A percentile compares a stretch with the other conserved stretches of the same genome.
Conservation (phyloP, 78 protist species). For the Goniomonas avonlea region DNA sequence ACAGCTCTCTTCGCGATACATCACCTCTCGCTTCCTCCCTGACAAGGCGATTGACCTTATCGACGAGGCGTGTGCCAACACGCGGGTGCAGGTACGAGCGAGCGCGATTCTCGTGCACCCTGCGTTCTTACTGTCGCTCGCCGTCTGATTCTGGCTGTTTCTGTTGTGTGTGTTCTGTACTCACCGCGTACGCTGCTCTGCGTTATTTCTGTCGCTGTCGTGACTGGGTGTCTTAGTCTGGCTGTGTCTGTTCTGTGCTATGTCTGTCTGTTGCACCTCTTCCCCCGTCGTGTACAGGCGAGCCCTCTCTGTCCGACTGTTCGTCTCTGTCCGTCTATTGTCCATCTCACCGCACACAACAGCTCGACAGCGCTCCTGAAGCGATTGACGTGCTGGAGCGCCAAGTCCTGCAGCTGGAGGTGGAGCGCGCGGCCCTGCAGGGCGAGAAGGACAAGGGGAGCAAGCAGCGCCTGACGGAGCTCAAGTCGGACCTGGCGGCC, state of each 20-base stretch:
- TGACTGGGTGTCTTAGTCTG: too few species aligned
- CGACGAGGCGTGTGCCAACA: slow-evolving; percentile 91
- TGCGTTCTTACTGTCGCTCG: background rate
- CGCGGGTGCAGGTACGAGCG: slow-evolving; percentile 50
- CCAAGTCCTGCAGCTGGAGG: slow-evolving; percentile 77
- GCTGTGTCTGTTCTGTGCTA: too few species aligned
- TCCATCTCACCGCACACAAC: too few species aligned
- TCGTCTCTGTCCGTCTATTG: too few species aligned
- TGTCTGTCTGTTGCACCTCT: too few species aligned
- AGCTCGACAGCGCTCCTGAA: slow-evolving; percentile 91
- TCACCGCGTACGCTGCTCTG: too few species aligned
- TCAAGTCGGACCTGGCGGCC: slow-evolving; percentile 44
- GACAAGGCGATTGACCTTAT: slow-evolving; percentile 97
- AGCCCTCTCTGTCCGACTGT: too few species aligned
- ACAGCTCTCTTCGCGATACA: slow-evolving; percentile 79
- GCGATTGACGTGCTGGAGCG: slow-evolving; percentile 79
- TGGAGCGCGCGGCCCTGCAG: slow-evolving; percentile 77
- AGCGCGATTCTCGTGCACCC: background rate
- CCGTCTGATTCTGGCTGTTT: background rate
- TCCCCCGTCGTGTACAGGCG: too few species aligned
- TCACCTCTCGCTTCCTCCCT: slow-evolving; percentile 89
- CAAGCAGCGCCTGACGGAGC: slow-evolving; percentile 53
- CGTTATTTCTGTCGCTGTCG: too few species aligned
- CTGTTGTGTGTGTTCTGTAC: too few species aligned
- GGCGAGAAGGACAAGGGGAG: slow-evolving; percentile 60